Percentiles rank a stretch among this genome's conserved stretches.
These are phyloP conservation scores for Xylaria sp. DNA, from an alignment of 2,329 filamentous ascomycete species.

Conservation along the genomic window DNA sequence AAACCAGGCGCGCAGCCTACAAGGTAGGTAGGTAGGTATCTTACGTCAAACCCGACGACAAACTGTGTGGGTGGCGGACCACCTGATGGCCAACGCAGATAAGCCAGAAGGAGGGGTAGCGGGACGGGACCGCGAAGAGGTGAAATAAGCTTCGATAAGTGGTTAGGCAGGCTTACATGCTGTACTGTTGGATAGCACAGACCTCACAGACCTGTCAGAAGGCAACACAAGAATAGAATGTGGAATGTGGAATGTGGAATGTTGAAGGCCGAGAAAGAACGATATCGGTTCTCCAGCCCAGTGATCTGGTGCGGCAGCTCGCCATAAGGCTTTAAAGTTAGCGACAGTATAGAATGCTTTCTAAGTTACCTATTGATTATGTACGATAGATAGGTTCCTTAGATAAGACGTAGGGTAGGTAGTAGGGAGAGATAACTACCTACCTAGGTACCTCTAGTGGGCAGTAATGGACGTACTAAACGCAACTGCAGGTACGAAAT, in stretches of 20 bases:
- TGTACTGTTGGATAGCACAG: background rate
- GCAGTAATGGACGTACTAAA: background rate
- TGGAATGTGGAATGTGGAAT: background rate
- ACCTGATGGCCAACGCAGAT: conserved; percentile 34
- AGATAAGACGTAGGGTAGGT: no score
- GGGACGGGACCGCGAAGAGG: background rate
- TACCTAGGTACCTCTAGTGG: no score
- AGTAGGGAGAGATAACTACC: no score
- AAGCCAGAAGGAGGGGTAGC: conserved; percentile 33
- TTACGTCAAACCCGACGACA: conserved; percentile 27
- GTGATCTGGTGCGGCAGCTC: conserved; percentile 2
- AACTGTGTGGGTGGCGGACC: conserved; percentile 20
- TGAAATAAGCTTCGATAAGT: background rate
- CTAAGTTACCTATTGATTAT: no score
- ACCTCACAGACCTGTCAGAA: no score
- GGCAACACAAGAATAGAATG: background rate
- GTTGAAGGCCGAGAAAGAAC: background rate
- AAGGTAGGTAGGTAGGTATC: conserved; percentile 6
- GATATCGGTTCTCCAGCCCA: background rate
- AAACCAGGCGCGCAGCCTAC: background rate
- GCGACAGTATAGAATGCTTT: background rate
- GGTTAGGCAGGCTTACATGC: conserved; percentile 25
- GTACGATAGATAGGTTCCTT: no score
- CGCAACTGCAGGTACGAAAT: background rate
- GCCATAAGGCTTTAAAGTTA: background rate